Evolutionary conservation across 805 yeast genomes (phyloP), one percentile per base, ranked within the genome.

Genomic region (Diddensiella transvaalensis): DNA sequence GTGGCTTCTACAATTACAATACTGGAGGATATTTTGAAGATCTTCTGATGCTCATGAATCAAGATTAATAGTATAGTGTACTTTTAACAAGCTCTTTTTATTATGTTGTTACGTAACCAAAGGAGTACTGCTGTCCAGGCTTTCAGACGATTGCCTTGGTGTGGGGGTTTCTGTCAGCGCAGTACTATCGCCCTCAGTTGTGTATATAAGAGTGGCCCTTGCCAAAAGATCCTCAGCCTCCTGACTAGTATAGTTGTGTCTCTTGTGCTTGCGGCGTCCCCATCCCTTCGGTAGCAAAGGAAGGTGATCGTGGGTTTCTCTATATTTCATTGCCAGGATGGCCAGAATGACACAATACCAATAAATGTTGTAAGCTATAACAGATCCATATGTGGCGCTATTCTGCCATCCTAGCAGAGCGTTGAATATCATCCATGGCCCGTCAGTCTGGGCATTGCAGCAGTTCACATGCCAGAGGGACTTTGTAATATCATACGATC

Each of bases 401-500:
- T 89, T 89, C 11, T 93, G 88, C 97, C 97, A 89, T 1, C 97
- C 97, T 44, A 89, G 75, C 3, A 89, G 72, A 1, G 96, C 96
- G 30, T 90, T 87, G 59, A 86, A 74, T 30, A 89, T 71, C 95
- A 88, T 87, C 96, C 95, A 89, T 26, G 83, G 80, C 3, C 95
- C 95, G 60, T 89, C 96, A n/a, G 78, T 85, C 56, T 86, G 84
- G 21, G 96, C 95, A 64, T 88, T 88, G 69, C 97, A 89, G 65
- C 96, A 88, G 67, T 89, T 87, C 22, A 89, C 96, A 64, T 89
- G 97, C 97, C 97, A 89, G 1, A 89, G 82, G 4, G 93, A 81
- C 42, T 74, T 77, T 18, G 77, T 56, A 19, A 89, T 82, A 60
- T 89, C 96, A 61, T 89, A 89, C 0, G 95, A 85, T 0, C 97